Percentiles rank a stretch among this genome's conserved stretches.
phyloP scores from a whole-genome alignment of 2,329 filamentous ascomycete genomes.

The Diaporthe longicolla region DNA sequence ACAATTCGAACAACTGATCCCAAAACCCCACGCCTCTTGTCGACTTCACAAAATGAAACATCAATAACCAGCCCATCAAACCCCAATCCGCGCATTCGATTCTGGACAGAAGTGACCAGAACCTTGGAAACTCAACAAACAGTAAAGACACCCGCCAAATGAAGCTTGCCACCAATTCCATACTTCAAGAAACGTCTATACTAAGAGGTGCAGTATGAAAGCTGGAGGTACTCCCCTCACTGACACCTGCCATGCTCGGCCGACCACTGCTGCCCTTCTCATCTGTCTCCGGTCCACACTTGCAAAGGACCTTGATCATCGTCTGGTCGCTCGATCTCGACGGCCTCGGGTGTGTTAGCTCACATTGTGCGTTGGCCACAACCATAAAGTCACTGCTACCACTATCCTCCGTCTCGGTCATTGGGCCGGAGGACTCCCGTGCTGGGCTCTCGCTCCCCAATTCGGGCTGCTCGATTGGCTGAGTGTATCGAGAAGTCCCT shows the following conservation, averaged over 20 bases:
- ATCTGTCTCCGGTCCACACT: neutral
- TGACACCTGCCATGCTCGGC: constrained; percentile 14
- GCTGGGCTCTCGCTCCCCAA: no score
- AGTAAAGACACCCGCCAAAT: neutral
- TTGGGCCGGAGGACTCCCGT: no score
- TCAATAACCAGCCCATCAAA: neutral
- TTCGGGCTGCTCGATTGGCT: no score
- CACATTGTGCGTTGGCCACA: constrained; percentile 34
- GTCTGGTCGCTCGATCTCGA: constrained; percentile 34
- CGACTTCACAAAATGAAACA: neutral
- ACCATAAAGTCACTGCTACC: constrained; percentile 8
- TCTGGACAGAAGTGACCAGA: no score
- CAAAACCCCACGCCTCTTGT: neutral
- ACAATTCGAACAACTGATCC: neutral
- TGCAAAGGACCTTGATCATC: constrained; percentile 24
- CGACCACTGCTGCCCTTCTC: neutral
- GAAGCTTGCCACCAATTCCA: fast-evolving
- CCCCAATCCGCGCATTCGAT: no score
- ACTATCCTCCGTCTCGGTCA: no score
- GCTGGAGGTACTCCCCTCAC: constrained; percentile 34
- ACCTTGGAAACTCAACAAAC: neutral
- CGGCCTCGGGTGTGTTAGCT: constrained; percentile 38
- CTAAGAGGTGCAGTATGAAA: constrained; percentile 34
- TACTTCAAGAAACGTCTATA: neutral
- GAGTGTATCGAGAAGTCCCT: no score